A percentile compares a stretch with the other conserved stretches of the same genome.
These are phyloP conservation scores for Senecio squalidus DNA, from an alignment of 140 eudicot genomes.

Conservation along the genomic window DNA sequence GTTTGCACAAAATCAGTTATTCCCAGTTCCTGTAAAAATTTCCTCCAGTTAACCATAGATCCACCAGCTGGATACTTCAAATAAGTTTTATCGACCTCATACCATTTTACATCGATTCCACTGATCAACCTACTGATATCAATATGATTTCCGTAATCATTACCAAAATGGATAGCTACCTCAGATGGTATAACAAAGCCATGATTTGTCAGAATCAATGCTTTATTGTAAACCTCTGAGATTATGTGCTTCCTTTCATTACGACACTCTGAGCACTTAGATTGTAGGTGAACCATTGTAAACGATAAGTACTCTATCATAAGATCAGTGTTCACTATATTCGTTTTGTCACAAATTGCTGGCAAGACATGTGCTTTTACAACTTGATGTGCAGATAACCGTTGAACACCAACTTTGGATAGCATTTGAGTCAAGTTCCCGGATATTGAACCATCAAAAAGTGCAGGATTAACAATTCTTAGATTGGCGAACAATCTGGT, in stretches of 20 bases:
- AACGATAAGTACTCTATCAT: slow-evolving; percentile 66
- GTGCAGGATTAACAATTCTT: slow-evolving; percentile 61
- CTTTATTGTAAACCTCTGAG: slow-evolving; percentile 53
- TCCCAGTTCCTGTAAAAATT: slow-evolving; percentile 61
- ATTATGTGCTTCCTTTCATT: slow-evolving; percentile 53
- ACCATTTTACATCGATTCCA: slow-evolving; percentile 65
- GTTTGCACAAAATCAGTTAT: slow-evolving; percentile 70
- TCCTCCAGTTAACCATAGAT: slow-evolving; percentile 57
- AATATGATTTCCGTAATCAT: slow-evolving; percentile 52
- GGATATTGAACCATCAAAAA: slow-evolving; percentile 30
- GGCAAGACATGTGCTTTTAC: slow-evolving; percentile 67
- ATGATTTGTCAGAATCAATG: slow-evolving; percentile 59
- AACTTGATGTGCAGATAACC: slow-evolving; percentile 70
- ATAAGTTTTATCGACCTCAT: slow-evolving; percentile 51
- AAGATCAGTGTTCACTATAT: slow-evolving; percentile 29
- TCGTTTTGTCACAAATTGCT: slow-evolving; percentile 43
- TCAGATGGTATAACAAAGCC: slow-evolving; percentile 55
- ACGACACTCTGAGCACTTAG: slow-evolving; percentile 53
- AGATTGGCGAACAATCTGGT: slow-evolving; percentile 51
- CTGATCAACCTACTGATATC: slow-evolving; percentile 42
- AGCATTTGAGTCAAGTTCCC: slow-evolving; percentile 55
- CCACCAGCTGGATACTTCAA: slow-evolving; percentile 45
- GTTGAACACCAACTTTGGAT: slow-evolving; percentile 63
- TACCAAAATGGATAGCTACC: slow-evolving; percentile 63
- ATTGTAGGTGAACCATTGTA: slow-evolving; percentile 71